These are phyloP conservation scores for Aspergillus arachidicola DNA, from an alignment of 2,329 filamentous ascomycete species.

Conservation along the genomic window DNA sequence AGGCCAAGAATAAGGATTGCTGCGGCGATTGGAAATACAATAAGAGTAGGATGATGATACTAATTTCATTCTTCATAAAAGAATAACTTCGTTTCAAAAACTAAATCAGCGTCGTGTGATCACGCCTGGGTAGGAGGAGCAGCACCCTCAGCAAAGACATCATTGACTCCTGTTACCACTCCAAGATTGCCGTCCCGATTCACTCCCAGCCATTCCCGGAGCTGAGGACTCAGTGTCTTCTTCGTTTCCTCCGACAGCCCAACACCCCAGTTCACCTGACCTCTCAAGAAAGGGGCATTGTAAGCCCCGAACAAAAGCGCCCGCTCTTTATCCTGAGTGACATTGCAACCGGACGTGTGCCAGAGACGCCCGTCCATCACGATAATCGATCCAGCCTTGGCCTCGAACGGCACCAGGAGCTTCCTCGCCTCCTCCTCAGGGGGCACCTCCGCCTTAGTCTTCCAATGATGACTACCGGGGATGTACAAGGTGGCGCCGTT, in stretches of 20 bases:
- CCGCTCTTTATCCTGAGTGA: constrained; percentile 5
- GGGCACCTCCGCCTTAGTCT: background rate
- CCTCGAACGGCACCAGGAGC: constrained; percentile 6
- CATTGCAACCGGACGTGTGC: constrained; percentile 4
- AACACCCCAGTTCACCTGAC: constrained; percentile 5
- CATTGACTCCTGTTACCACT: background rate
- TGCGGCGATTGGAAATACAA: background rate
- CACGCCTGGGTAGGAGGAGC: background rate
- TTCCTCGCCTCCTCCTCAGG: background rate
- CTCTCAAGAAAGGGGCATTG: background rate
- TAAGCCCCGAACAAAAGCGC: constrained; percentile 5
- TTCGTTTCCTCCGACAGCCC: constrained; percentile 1
- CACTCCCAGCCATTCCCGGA: constrained; percentile 1
- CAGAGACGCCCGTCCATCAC: constrained; percentile 7
- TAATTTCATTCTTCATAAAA: background rate
- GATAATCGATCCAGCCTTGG: constrained; percentile 5
- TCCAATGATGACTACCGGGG: constrained; percentile 1
- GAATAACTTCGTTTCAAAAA: background rate
- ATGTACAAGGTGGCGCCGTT: constrained; percentile 9
- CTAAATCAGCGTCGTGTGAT: too few species aligned
- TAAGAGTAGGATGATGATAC: background rate
- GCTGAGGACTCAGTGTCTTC: constrained; percentile 1
- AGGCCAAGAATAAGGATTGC: background rate
- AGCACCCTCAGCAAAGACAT: background rate
- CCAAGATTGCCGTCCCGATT: background rate